These are phyloP conservation scores for Letharia columbiana DNA, from an alignment of 495 filamentous ascomycete species.

Conservation along the genomic window DNA sequence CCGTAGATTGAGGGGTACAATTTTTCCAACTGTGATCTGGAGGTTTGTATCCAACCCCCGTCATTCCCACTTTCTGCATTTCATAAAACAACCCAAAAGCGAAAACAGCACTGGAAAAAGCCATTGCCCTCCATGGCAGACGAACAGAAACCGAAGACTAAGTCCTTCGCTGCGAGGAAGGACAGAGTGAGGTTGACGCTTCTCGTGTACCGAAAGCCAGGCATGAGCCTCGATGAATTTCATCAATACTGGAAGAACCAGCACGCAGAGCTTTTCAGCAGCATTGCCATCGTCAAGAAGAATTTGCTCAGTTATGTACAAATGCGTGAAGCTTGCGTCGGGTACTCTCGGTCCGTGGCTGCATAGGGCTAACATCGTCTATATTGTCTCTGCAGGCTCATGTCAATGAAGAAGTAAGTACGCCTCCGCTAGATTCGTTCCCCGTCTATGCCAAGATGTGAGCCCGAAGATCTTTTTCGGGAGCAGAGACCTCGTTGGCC, in stretches of 20 bases:
- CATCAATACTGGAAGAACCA: slow-evolving; percentile 11
- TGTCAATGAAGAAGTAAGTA: neutral
- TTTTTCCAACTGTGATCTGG: neutral
- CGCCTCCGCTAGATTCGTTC: neutral
- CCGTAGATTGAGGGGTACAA: neutral
- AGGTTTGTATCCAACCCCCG: neutral
- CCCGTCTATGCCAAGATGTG: neutral
- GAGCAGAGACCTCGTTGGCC: neutral
- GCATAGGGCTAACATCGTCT: neutral
- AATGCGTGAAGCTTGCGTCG: slow-evolving; percentile 1
- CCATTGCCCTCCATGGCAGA: slow-evolving; percentile 8
- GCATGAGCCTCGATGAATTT: slow-evolving; percentile 21
- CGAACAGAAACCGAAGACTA: neutral
- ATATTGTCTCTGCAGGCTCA: slow-evolving; percentile 3
- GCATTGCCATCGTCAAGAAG: slow-evolving; percentile 12
- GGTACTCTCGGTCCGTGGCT: neutral
- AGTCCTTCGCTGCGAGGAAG: neutral
- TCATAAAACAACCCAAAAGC: neutral
- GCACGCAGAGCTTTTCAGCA: slow-evolving; percentile 12
- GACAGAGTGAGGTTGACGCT: slow-evolving; percentile 14
- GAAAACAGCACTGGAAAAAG: neutral
- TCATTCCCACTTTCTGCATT: neutral
- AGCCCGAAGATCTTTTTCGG: neutral
- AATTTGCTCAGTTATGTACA: slow-evolving; percentile 18
- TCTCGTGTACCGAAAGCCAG: slow-evolving; percentile 15